Evolutionary conservation across 2,329 filamentous ascomycete genomes (phyloP).

Genomic region (Talaromyces sp.): DNA sequence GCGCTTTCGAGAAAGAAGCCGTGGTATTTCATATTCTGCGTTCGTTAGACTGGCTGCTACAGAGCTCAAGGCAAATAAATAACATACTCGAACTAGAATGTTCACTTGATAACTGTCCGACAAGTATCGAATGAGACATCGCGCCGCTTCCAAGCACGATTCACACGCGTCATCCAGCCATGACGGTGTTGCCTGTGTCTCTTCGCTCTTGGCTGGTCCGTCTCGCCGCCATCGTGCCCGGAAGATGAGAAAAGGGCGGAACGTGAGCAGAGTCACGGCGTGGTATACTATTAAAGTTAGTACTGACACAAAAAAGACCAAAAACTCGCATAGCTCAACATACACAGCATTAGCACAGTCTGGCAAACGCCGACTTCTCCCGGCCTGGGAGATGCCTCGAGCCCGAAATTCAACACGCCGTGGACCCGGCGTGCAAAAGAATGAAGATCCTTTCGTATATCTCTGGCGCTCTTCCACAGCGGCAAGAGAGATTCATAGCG

Average conservation of each 20-base stretch:
- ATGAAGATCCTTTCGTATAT: conserved; percentile 27
- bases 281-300: conserved; percentile 34
- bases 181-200: conserved; percentile 20
- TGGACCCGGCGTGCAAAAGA: conserved; percentile 22
- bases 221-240: conserved; percentile 38
- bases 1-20: conserved; percentile 42
- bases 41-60: background rate
- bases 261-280: conserved; percentile 39
- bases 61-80: background rate
- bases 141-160: conserved; percentile 37
- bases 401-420: conserved; percentile 26
- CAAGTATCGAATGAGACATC: conserved; percentile 37
- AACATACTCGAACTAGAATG: conserved; percentile 34
- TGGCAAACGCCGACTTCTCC: conserved; percentile 39
- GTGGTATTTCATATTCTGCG: conserved; percentile 41
- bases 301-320: background rate
- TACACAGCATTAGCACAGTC: conserved; percentile 36
- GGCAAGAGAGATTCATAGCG: conserved; percentile 35
- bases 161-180: conserved; percentile 44
- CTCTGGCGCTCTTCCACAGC: conserved; percentile 32
- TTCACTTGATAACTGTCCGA: conserved; percentile 37
- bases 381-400: conserved; percentile 31
- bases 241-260: conserved; percentile 42
- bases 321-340: conserved; percentile 12
- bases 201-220: background rate